Conservation (phyloP, 305 asterid genomes). For the Galium porrigens region DNA sequence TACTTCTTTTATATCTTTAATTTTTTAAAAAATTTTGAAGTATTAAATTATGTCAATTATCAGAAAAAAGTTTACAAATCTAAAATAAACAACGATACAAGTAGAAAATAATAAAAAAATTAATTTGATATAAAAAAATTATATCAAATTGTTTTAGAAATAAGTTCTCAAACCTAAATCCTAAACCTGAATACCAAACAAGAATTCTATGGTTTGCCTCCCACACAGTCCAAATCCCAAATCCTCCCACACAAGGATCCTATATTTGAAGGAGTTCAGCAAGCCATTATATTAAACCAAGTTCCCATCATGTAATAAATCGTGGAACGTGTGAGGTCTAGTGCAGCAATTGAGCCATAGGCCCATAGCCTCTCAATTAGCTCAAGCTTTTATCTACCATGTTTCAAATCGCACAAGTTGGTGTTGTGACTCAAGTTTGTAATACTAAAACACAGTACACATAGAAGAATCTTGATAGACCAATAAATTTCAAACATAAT, state of each 20-base stretch:
- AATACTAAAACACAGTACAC: neutral
- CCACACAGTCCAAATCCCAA: neutral
- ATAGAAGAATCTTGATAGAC: neutral
- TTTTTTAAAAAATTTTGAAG: no score
- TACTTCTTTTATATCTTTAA: neutral
- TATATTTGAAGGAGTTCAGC: neutral
- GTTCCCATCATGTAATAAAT: neutral
- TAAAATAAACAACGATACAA: neutral
- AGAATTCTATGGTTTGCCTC: neutral
- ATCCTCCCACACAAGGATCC: neutral
- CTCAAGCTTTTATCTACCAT: slow-evolving; percentile 1
- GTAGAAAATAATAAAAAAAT: neutral
- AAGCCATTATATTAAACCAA: neutral
- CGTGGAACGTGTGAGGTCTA: neutral
- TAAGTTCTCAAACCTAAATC: neutral
- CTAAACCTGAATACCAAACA: neutral
- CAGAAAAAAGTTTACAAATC: neutral
- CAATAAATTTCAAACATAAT: neutral
- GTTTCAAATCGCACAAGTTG: neutral
- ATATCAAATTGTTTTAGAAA: no score
- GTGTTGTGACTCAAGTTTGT: neutral
- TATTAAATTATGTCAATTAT: neutral
- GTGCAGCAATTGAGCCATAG: neutral
- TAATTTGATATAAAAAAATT: no score
- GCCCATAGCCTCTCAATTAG: neutral